phyloP scores from a whole-genome alignment of 805 yeast genomes.

The Suhomyces kilbournensis region DNA sequence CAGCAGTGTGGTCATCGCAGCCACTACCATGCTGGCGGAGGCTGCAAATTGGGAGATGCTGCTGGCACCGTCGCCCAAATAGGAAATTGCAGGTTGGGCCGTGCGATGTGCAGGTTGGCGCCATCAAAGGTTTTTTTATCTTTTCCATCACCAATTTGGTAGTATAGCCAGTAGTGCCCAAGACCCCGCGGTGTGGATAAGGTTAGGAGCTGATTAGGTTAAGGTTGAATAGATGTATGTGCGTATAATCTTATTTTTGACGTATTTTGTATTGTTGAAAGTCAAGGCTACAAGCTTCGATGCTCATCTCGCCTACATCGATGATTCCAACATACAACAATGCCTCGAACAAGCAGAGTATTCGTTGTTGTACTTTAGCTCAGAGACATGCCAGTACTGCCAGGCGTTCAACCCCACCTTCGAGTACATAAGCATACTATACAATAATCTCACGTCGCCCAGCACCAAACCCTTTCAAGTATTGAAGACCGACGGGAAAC shows the following conservation, averaged over 20 bases:
- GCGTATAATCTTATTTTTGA: neutral
- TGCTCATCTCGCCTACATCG: neutral
- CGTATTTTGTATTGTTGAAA: neutral
- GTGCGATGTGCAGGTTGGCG: neutral
- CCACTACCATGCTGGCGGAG: neutral
- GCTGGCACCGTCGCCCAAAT: conserved; percentile 1
- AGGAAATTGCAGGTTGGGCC: neutral
- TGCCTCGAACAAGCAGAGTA: conserved; percentile 22
- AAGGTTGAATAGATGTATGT: neutral
- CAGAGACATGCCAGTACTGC: conserved; percentile 37
- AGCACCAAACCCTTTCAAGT: conserved; percentile 23
- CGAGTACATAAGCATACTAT: conserved; percentile 41
- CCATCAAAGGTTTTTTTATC: neutral
- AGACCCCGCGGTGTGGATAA: neutral
- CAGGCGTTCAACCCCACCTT: conserved; percentile 30
- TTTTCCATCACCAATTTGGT: neutral
- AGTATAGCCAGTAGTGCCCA: neutral
- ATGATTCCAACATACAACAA: conserved; percentile 10
- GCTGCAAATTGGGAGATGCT: conserved; percentile 5
- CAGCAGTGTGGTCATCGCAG: neutral
- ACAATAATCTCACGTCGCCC: conserved; percentile 27
- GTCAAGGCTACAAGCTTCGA: neutral
- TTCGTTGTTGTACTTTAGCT: conserved; percentile 47
- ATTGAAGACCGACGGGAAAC: conserved; percentile 27
- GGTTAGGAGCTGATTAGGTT: neutral